phyloP scores from a whole-genome alignment of 257 asterid genomes.

The Anisodus acutangulus region DNA sequence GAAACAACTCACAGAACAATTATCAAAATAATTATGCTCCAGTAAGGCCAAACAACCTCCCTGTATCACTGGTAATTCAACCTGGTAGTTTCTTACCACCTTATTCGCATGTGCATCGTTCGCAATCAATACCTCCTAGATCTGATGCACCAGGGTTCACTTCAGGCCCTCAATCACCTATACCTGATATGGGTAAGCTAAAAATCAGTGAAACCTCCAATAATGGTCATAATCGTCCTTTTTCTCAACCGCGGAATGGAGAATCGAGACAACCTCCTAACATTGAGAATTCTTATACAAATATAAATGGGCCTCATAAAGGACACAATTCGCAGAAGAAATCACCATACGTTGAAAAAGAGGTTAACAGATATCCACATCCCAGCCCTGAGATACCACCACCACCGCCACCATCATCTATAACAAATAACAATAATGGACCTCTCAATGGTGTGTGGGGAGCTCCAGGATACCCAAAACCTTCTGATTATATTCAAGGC shows the following conservation, averaged over 20 bases:
- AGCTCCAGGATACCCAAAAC: slow-evolving; percentile 69
- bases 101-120: slow-evolving; percentile 33
- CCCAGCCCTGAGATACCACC: slow-evolving; percentile 54
- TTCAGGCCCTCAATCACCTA: slow-evolving; percentile 38
- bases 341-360: slow-evolving; percentile 46
- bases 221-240: slow-evolving; percentile 41
- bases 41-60: slow-evolving; percentile 49
- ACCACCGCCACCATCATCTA: slow-evolving; percentile 39
- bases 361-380: slow-evolving; percentile 46
- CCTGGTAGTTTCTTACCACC: slow-evolving; percentile 46
- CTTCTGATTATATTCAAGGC: slow-evolving; percentile 74
- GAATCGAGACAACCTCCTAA: slow-evolving; percentile 62
- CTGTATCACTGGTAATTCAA: slow-evolving; percentile 48
- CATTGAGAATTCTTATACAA: slow-evolving; percentile 42
- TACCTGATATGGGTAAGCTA: slow-evolving; percentile 46
- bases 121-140: slow-evolving; percentile 35
- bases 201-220: slow-evolving; percentile 42
- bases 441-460: slow-evolving; percentile 63
- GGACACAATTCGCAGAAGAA: slow-evolving; percentile 55
- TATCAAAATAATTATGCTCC: slow-evolving; percentile 62
- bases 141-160: slow-evolving; percentile 44
- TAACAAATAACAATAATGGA: slow-evolving; percentile 40
- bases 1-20: slow-evolving; percentile 50
- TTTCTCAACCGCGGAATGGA: slow-evolving; percentile 43
- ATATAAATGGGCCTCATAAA: slow-evolving; percentile 49